Conservation (phyloP, 176 grass and related monocot species). For the Oryza coarctata region DNA sequence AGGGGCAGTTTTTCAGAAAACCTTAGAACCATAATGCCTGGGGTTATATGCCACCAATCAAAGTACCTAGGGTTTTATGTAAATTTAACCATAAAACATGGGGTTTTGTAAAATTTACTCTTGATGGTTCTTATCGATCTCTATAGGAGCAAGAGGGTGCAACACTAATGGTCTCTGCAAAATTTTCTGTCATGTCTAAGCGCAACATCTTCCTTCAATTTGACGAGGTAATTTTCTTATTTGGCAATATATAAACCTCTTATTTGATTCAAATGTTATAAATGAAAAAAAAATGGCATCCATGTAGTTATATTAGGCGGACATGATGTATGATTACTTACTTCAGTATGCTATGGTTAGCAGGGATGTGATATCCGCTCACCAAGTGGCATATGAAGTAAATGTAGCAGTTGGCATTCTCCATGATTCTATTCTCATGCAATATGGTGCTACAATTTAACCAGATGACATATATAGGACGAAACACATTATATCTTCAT, state of each 20-base stretch:
- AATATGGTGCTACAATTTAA: background rate
- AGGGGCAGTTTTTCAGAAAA: too few relatives aligned
- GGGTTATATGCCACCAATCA: too few relatives aligned
- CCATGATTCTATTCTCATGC: conserved; percentile 7
- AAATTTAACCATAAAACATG: too few relatives aligned
- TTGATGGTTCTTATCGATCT: too few relatives aligned
- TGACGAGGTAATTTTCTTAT: conserved; percentile 64
- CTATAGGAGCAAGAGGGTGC: conserved; percentile 93
- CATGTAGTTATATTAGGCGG: background rate
- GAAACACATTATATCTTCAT: background rate
- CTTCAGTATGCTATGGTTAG: background rate
- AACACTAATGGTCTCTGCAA: conserved; percentile 89
- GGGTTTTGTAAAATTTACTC: too few relatives aligned
- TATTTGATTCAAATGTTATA: background rate
- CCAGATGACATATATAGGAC: background rate
- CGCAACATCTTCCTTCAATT: conserved; percentile 96
- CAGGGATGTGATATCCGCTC: background rate
- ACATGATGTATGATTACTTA: background rate
- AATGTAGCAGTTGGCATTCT: conserved; percentile 4
- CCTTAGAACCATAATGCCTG: too few relatives aligned
- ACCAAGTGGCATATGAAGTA: background rate
- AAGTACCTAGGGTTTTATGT: too few relatives aligned
- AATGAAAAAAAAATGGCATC: background rate
- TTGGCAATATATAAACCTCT: conserved; percentile 25
- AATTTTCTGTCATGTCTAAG: conserved; percentile 78